phyloP scores from a whole-genome alignment of 768 basidiomycete species.

The Suillus discolor region DNA sequence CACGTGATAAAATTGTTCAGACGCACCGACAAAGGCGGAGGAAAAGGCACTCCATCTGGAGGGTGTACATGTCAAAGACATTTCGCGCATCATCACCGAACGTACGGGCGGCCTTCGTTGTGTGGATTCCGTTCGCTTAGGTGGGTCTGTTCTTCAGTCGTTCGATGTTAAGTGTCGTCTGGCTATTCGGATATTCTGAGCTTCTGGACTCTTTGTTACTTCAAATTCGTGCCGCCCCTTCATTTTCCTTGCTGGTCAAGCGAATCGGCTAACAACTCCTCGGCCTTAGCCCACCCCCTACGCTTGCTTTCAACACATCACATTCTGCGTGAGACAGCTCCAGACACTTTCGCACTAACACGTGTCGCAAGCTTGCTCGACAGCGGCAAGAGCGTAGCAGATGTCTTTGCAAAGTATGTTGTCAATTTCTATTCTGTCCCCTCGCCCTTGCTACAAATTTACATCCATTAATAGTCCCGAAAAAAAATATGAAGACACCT shows the following conservation, averaged over 20 bases:
- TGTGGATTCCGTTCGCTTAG: slow-evolving; percentile 6
- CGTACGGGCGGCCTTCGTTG: background rate
- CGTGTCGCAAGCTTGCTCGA: slow-evolving; percentile 71
- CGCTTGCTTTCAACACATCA: slow-evolving; percentile 67
- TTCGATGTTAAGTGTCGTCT: background rate
- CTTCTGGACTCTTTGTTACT: background rate
- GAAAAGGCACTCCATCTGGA: slow-evolving; percentile 25
- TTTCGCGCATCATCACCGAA: slow-evolving; percentile 18
- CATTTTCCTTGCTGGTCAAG: background rate
- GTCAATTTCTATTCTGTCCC: background rate
- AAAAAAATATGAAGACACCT: slow-evolving; percentile 63
- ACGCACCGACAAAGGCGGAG: slow-evolving; percentile 32
- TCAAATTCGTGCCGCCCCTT: background rate
- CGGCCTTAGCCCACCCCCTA: background rate
- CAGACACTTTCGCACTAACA: slow-evolving; percentile 74
- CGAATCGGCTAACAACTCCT: background rate
- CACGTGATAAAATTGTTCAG: slow-evolving; percentile 40
- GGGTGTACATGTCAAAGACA: slow-evolving; percentile 34
- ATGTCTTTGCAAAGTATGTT: slow-evolving; percentile 51
- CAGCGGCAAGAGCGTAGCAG: slow-evolving; percentile 57
- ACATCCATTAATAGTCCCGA: background rate
- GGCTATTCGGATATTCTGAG: background rate
- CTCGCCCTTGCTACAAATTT: background rate
- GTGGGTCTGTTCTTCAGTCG: background rate
- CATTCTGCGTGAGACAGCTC: slow-evolving; percentile 66